Conservation (phyloP, 306 rosid species). For the Herpetospermum pedunculosum region DNA sequence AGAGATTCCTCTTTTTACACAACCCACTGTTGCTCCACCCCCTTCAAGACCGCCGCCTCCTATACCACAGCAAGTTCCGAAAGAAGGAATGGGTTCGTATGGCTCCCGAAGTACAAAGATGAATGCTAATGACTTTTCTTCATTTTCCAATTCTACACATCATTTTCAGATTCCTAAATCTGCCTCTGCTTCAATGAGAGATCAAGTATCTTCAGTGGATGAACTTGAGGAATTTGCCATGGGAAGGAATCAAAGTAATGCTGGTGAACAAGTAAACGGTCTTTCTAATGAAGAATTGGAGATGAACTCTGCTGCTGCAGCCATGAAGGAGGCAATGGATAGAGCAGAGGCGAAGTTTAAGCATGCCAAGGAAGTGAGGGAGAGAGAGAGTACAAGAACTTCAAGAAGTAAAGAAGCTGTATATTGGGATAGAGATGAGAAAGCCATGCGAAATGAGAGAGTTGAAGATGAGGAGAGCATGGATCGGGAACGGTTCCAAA, state of each 20-base stretch:
- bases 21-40: slow-evolving; percentile 92
- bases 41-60: slow-evolving; percentile 99
- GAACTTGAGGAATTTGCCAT: slow-evolving; percentile 67
- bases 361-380: slow-evolving; percentile 87
- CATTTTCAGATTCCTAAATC: slow-evolving; percentile 45
- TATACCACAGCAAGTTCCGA: slow-evolving; percentile 55
- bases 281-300: slow-evolving; percentile 61
- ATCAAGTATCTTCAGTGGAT: slow-evolving; percentile 45
- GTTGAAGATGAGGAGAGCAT: slow-evolving; percentile 45
- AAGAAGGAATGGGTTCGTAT: slow-evolving; percentile 33
- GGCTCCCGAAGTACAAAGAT: slow-evolving; percentile 40
- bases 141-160: slow-evolving; percentile 38
- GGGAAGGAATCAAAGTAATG: slow-evolving; percentile 42
- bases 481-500: slow-evolving; percentile 51
- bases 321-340: slow-evolving; percentile 98
- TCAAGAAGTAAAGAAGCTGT: slow-evolving; percentile 53
- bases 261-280: slow-evolving; percentile 45
- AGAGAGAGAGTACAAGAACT: slow-evolving; percentile 69
- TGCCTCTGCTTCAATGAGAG: slow-evolving; percentile 34
- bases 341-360: slow-evolving; percentile 90
- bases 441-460: slow-evolving; percentile 32
- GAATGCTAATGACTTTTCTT: slow-evolving; percentile 46
- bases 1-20: slow-evolving; percentile 86
- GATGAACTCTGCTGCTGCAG: slow-evolving; percentile 93
- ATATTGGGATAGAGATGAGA: slow-evolving; percentile 64